Evolutionary conservation across 148 eudicot genomes (phyloP).

Genomic region (Cornus controversa): DNA sequence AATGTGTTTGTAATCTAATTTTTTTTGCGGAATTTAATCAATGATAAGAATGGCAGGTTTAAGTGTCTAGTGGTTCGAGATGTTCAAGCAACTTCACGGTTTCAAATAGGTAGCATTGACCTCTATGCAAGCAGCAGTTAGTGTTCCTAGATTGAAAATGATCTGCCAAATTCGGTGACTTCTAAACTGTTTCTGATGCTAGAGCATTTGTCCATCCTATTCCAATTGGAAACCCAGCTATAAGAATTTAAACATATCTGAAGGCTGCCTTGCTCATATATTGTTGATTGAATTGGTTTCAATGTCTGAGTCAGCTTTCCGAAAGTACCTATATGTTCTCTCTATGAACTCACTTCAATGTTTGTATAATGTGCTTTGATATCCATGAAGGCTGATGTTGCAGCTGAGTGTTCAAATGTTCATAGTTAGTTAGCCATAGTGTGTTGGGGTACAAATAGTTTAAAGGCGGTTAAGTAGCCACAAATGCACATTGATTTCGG

Average conservation of each 20-base stretch:
- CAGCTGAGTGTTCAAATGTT: no score
- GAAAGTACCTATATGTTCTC: no score
- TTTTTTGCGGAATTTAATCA: not conserved
- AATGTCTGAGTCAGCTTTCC: no score
- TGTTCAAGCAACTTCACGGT: constrained; percentile 54
- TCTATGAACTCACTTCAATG: no score
- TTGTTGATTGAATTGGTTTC: not conserved
- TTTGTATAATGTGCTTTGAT: no score
- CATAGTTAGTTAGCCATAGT: no score
- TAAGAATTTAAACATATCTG: not conserved
- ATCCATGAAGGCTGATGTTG: no score
- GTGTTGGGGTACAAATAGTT: no score
- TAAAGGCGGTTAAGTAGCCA: no score
- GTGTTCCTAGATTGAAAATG: not conserved
- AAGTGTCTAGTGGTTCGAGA: constrained; percentile 68
- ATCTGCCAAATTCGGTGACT: not conserved
- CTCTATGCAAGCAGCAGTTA: constrained; percentile 45
- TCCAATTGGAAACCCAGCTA: not conserved
- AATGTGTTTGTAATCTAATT: not conserved
- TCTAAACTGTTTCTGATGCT: not conserved
- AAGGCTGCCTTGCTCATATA: not conserved
- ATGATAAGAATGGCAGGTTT: constrained; percentile 46
- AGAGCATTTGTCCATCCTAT: not conserved
- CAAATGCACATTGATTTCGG: no score
- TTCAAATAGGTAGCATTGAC: constrained; percentile 90